Evolutionary conservation across 176 grass and related monocot species (phyloP).

Genomic region (Triticum timopheevii): DNA sequence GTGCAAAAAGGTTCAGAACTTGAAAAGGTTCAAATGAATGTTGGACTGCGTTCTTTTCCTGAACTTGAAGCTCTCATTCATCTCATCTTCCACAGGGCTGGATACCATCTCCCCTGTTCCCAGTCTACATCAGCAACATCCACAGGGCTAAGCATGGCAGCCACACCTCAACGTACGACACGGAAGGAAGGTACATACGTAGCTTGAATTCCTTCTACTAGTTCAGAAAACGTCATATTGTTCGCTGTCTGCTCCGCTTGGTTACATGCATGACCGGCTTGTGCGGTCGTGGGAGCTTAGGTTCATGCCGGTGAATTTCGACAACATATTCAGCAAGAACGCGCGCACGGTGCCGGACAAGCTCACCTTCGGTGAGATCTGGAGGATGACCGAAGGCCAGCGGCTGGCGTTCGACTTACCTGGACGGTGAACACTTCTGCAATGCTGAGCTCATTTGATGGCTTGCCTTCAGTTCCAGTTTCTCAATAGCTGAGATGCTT

Average conservation of each 20-base stretch:
- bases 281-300: slow-evolving; percentile 7
- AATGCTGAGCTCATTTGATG: neutral
- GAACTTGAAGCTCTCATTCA: neutral
- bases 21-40: too few species aligned
- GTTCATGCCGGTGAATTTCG: slow-evolving; percentile 74
- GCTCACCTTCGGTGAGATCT: slow-evolving; percentile 54
- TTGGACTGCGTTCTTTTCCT: too few species aligned
- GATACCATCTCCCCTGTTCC: slow-evolving; percentile 74
- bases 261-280: neutral
- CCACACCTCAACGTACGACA: slow-evolving; percentile 61
- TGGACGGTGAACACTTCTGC: slow-evolving; percentile 28
- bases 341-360: slow-evolving; percentile 49
- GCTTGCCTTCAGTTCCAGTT: neutral
- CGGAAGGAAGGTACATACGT: slow-evolving; percentile 65
- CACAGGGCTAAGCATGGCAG: slow-evolving; percentile 78
- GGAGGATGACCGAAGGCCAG: slow-evolving; percentile 61
- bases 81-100: slow-evolving; percentile 33
- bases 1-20: neutral
- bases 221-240: too few species aligned
- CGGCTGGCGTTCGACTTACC: slow-evolving; percentile 33
- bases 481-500: neutral
- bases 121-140: slow-evolving; percentile 73
- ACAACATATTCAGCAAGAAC: slow-evolving; percentile 86
- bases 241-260: neutral
- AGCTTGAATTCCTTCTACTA: neutral